phyloP scores from a whole-genome alignment of 305 asterid species.

The Salvia sclarea region DNA sequence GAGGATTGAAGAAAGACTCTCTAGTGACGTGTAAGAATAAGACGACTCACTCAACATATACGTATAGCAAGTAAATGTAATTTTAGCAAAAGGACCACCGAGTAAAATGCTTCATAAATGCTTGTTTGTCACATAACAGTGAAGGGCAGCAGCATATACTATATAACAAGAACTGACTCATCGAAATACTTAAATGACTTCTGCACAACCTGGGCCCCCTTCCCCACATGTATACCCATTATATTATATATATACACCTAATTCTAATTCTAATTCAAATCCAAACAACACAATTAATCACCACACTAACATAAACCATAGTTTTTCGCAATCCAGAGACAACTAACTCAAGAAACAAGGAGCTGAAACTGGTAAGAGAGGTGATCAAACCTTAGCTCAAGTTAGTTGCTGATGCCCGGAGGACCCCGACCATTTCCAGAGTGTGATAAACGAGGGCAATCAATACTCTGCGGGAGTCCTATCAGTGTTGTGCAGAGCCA shows the following conservation, averaged over 20 bases:
- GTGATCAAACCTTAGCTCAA: not conserved
- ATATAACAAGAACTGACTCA: constrained; percentile 17
- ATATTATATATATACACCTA: not conserved
- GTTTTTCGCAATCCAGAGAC: not conserved
- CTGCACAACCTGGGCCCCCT: constrained; percentile 25
- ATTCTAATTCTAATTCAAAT: not conserved
- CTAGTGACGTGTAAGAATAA: no score
- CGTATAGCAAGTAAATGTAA: no score
- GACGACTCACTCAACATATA: no score
- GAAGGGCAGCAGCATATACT: not conserved
- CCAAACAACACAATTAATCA: constrained; percentile 13
- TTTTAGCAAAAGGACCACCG: constrained; percentile 22
- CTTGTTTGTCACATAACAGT: constrained; percentile 20
- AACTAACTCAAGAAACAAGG: not conserved
- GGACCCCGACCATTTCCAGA: not conserved
- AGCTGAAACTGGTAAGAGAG: not conserved
- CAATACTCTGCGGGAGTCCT: constrained; percentile 14
- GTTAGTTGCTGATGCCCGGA: not conserved
- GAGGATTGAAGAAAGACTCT: not conserved
- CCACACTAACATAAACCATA: not conserved
- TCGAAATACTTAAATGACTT: constrained; percentile 21
- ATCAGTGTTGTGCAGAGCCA: not conserved
- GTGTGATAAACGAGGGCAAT: constrained; percentile 23
- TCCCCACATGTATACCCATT: not conserved
- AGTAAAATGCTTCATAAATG: constrained; percentile 30